phyloP scores from a whole-genome alignment of 106 monocot genomes.

The Dioscorea dumetorum region DNA sequence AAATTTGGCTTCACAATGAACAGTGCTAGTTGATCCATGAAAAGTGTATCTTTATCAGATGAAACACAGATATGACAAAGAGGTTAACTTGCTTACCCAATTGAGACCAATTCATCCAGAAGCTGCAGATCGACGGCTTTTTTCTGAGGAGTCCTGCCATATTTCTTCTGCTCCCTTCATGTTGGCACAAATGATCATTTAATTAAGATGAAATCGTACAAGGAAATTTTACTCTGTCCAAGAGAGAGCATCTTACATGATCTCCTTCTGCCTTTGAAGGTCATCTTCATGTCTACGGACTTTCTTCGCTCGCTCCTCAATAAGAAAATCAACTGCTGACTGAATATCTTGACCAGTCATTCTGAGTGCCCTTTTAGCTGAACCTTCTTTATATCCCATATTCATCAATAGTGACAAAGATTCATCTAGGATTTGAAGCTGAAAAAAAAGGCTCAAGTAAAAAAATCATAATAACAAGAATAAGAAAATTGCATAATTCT shows the following conservation, averaged over 20 bases:
- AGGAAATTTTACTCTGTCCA: neutral
- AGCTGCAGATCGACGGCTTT: constrained; percentile 64
- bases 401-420: constrained; percentile 67
- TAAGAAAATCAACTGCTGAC: constrained; percentile 72
- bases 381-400: constrained; percentile 81
- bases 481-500: too few relatives aligned
- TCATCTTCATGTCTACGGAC: constrained; percentile 49
- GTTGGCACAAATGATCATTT: constrained; percentile 2
- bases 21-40: too few relatives aligned
- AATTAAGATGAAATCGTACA: neutral
- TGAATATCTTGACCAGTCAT: constrained; percentile 76
- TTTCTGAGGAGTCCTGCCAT: constrained; percentile 71
- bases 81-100: constrained; percentile 43
- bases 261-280: constrained; percentile 36
- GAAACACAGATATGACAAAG: too few relatives aligned
- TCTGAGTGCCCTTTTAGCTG: constrained; percentile 80
- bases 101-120: constrained; percentile 61
- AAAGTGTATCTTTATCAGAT: too few relatives aligned
- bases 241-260: constrained; percentile 32
- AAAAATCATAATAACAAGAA: too few relatives aligned
- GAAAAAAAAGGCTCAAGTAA: neutral
- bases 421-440: constrained; percentile 96
- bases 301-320: constrained; percentile 72
- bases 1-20: too few relatives aligned
- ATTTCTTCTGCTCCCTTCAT: constrained; percentile 78